Evolutionary conservation across 768 basidiomycete genomes (phyloP), one percentile per base, ranked within the genome.

Genomic region (Rhodotorula paludigena): DNA sequence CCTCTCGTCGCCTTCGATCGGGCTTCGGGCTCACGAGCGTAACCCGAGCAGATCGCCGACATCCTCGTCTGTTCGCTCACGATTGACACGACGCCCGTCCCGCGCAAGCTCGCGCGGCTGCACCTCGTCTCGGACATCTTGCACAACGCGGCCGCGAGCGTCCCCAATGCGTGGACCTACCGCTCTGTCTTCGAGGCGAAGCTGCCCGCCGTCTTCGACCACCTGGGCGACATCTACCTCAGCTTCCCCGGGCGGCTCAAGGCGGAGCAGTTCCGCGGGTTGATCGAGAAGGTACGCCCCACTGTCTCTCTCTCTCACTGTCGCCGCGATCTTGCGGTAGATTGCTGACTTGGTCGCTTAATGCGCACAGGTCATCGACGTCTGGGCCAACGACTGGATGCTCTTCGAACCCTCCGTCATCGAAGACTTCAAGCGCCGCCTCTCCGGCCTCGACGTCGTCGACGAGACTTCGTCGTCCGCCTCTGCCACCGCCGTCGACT

Each of bases 81-180:
- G 33, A 86, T 98, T 28, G 90, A 92, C 71, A 82, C 85, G n/a
- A 99, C 96, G 2, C 86, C 96, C 1, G 91, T 98, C n/a, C 96
- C 96, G 61, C 87, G 93, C 74, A 99, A 99, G 78, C 85, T 98
- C 61, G 90, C 96, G 33, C 87, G 96, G 33, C 83, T 99, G 35
- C 88, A 97, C 80, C 83, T 99, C 65, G 90, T 98, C 60, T 97
- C 93, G 77, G 96, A 99, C 77, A 97, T 99, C 71, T 82, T 99
- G 51, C 93, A 97, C 79, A 99, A 99, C 78, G n/a, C 63, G 5
- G 96, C 93, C 30, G 91, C 90, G 5, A 82, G 92, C 5, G 84
- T 97, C 21, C 92, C 92, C 1, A 93, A 91, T 78, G 94, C 93
- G 12, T 99, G 96, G 96, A 92, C 90, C 77, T 98, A 90, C 79